Conservation (phyloP, 2,329 filamentous ascomycete genomes). For the Arachnomyces sp. region DNA sequence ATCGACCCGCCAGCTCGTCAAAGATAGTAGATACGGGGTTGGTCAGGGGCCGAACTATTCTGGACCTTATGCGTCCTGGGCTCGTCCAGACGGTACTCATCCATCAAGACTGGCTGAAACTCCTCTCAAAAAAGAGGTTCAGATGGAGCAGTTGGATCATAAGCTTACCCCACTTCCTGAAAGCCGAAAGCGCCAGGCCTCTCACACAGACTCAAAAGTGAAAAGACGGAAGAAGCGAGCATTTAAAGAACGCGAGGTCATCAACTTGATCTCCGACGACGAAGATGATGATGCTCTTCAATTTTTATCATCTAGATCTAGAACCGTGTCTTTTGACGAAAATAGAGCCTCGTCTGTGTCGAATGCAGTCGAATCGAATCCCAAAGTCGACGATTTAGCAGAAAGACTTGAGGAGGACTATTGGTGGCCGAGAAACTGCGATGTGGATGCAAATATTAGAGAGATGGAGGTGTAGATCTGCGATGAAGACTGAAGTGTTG, state of each 20-base stretch:
- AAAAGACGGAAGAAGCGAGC: no score
- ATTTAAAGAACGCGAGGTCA: no score
- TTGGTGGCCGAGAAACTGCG: slow-evolving; percentile 10
- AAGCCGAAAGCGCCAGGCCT: no score
- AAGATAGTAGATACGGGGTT: slow-evolving; percentile 31
- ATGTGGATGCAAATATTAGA: slow-evolving; percentile 11
- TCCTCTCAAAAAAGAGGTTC: slow-evolving; percentile 19
- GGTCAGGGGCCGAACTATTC: slow-evolving; percentile 34
- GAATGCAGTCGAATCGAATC: no score
- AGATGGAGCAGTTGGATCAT: slow-evolving; percentile 22
- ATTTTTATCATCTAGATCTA: no score
- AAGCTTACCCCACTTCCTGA: no score
- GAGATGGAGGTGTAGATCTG: background rate
- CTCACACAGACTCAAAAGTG: no score
- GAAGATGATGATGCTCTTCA: no score
- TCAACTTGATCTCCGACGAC: no score
- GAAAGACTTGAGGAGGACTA: slow-evolving; percentile 10
- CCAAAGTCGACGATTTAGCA: background rate
- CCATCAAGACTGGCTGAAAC: slow-evolving; percentile 15
- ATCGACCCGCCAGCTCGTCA: slow-evolving; percentile 24
- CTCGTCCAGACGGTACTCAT: slow-evolving; percentile 20
- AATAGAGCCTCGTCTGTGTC: no score
- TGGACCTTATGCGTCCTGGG: slow-evolving; percentile 36
- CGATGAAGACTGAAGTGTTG: no score
- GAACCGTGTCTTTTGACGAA: no score